phyloP scores from a whole-genome alignment of 768 basidiomycete genomes.

The Termitomyces sp. region DNA sequence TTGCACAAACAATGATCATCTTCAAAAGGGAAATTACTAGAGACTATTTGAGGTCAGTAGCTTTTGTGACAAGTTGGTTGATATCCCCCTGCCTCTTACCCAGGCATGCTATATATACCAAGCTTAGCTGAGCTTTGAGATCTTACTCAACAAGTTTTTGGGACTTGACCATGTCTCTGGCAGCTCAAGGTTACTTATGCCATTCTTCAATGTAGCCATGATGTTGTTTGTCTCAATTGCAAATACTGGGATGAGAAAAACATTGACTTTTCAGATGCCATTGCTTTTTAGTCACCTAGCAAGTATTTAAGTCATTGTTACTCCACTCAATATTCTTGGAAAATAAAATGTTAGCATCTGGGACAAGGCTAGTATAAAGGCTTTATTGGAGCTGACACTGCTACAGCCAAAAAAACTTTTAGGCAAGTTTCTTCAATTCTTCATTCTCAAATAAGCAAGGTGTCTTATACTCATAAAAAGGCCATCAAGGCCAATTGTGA shows the following conservation, averaged over 20 bases:
- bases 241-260: slow-evolving; percentile 15
- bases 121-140: too few relatives aligned
- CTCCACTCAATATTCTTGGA: slow-evolving; percentile 23
- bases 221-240: slow-evolving; percentile 15
- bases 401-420: slow-evolving; percentile 18
- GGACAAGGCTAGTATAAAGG: slow-evolving; percentile 14
- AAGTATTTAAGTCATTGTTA: slow-evolving; percentile 23
- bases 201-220: slow-evolving; percentile 14
- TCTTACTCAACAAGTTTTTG: too few relatives aligned
- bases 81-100: too few relatives aligned
- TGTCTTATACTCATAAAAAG: too few relatives aligned
- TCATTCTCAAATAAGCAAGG: too few relatives aligned
- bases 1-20: too few relatives aligned
- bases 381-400: slow-evolving; percentile 18
- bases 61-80: too few relatives aligned
- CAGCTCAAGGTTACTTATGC: slow-evolving; percentile 7
- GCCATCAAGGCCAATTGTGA: background rate
- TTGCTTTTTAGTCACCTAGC: slow-evolving; percentile 18
- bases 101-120: too few relatives aligned
- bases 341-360: slow-evolving; percentile 17
- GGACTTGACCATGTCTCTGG: too few relatives aligned
- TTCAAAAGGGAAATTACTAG: too few relatives aligned
- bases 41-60: too few relatives aligned
- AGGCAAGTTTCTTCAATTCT: slow-evolving; percentile 8
- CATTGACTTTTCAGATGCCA: slow-evolving; percentile 29